Percentiles rank a stretch among this genome's conserved stretches.
These are phyloP conservation scores for Xerocomellus amylosporus DNA, from an alignment of 768 basidiomycete species.

Conservation along the genomic window DNA sequence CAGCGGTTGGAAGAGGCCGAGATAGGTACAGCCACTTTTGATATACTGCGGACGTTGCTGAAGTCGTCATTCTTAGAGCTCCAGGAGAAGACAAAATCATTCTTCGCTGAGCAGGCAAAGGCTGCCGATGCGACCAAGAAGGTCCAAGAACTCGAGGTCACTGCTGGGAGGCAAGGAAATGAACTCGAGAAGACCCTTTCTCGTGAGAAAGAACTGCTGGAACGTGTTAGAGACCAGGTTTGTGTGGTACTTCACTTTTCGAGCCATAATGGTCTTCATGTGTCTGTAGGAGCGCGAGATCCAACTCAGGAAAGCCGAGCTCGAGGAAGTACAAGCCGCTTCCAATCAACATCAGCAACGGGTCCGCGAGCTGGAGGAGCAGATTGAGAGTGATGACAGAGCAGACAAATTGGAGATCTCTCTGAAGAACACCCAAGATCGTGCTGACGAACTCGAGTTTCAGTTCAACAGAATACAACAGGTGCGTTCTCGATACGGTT, in stretches of 20 bases:
- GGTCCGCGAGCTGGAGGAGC: conserved; percentile 73
- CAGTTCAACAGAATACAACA: conserved; percentile 78
- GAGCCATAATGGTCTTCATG: neutral
- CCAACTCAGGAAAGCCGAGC: conserved; percentile 55
- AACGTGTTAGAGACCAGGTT: conserved; percentile 34
- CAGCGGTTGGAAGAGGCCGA: conserved; percentile 60
- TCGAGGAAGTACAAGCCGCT: conserved; percentile 51
- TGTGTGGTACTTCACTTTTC: neutral
- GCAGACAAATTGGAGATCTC: conserved; percentile 70
- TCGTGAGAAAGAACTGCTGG: conserved; percentile 52
- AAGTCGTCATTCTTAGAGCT: conserved; percentile 35
- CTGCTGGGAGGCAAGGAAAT: conserved; percentile 37
- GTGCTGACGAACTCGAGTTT: conserved; percentile 80
- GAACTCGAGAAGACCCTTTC: conserved; percentile 36
- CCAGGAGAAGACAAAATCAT: conserved; percentile 39
- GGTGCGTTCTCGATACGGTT: conserved; percentile 38
- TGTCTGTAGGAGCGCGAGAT: conserved; percentile 66
- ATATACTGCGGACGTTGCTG: neutral
- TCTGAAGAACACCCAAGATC: conserved; percentile 75
- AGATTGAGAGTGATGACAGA: conserved; percentile 80
- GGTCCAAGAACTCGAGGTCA: conserved; percentile 43
- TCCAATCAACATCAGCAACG: conserved; percentile 54
- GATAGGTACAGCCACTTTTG: conserved; percentile 45
- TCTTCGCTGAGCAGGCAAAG: conserved; percentile 44
- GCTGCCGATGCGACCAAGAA: conserved; percentile 40